phyloP scores from a whole-genome alignment of 163 green algal genomes.

The Scenedesmus sp. region DNA sequence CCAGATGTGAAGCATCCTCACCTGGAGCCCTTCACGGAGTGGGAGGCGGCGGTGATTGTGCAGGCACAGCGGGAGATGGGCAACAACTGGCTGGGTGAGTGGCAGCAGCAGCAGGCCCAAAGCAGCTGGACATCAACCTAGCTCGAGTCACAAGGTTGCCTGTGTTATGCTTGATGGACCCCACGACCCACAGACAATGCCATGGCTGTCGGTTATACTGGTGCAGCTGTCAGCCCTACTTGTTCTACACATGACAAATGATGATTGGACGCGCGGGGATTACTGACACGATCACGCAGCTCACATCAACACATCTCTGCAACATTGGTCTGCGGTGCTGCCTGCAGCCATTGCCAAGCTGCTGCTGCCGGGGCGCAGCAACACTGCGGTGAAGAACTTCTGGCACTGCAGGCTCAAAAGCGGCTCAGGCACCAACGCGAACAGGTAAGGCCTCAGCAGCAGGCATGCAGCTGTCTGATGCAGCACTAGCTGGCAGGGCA shows the following conservation, averaged over 20 bases:
- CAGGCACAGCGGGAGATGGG: conserved; percentile 47
- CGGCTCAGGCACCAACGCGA: conserved; percentile 37
- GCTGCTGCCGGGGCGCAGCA: conserved; percentile 54
- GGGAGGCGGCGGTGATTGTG: conserved; percentile 56
- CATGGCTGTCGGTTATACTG: too few relatives aligned
- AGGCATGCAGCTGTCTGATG: too few relatives aligned
- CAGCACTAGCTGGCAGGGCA: too few relatives aligned
- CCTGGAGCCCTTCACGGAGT: conserved; percentile 55
- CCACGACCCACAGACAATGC: too few relatives aligned
- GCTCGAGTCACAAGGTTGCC: too few relatives aligned
- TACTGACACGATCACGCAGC: too few relatives aligned
- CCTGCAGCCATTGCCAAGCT: conserved; percentile 55
- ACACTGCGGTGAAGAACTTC: conserved; percentile 58
- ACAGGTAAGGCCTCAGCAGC: too few relatives aligned
- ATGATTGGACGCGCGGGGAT: too few relatives aligned
- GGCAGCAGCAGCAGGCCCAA: background rate
- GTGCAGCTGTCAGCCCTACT: too few relatives aligned
- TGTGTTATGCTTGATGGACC: too few relatives aligned
- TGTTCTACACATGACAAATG: too few relatives aligned
- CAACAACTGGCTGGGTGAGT: conserved; percentile 58
- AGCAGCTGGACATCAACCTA: too few relatives aligned
- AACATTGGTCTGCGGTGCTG: background rate
- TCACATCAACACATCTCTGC: background rate
- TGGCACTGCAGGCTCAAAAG: conserved; percentile 57
- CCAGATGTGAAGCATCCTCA: conserved; percentile 58